A percentile compares a stretch with the other conserved stretches of the same genome.
Conservation (phyloP, 768 basidiomycete species). For the Boletus rex-veris region DNA sequence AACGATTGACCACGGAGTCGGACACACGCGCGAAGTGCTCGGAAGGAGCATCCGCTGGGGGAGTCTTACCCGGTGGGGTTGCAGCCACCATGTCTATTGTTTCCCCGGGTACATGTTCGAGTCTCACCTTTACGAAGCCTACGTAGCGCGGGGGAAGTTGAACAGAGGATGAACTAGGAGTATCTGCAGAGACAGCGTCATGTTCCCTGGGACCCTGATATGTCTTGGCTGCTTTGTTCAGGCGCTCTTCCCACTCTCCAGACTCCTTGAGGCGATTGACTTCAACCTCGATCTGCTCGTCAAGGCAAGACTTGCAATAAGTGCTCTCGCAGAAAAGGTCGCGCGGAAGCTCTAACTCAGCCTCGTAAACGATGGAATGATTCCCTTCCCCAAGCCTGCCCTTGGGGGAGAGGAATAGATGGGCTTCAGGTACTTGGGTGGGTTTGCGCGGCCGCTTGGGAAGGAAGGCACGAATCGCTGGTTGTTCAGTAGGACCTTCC, state of each 20-base stretch:
- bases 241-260: constrained; percentile 10
- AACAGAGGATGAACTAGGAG: background rate
- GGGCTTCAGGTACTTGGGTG: constrained; percentile 36
- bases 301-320: constrained; percentile 40
- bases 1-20: background rate
- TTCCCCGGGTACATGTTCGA: background rate
- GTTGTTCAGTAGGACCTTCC: constrained; percentile 24
- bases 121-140: constrained; percentile 3
- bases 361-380: constrained; percentile 50
- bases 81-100: background rate
- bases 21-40: background rate
- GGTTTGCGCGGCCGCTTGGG: constrained; percentile 24
- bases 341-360: constrained; percentile 49
- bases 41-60: background rate
- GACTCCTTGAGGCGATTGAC: constrained; percentile 10
- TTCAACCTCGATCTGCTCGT: constrained; percentile 27
- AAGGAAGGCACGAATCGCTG: constrained; percentile 27
- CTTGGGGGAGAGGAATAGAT: constrained; percentile 44
- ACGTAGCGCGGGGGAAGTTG: constrained; percentile 3
- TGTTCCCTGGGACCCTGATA: background rate
- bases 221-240: background rate
- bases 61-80: background rate
- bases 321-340: constrained; percentile 34
- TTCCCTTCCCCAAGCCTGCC: constrained; percentile 41
- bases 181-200: background rate